Percentiles rank a stretch among this genome's conserved stretches.
These are phyloP conservation scores for Skeletonema potamos DNA, from an alignment of 108 stramenopile species.

Conservation along the genomic window DNA sequence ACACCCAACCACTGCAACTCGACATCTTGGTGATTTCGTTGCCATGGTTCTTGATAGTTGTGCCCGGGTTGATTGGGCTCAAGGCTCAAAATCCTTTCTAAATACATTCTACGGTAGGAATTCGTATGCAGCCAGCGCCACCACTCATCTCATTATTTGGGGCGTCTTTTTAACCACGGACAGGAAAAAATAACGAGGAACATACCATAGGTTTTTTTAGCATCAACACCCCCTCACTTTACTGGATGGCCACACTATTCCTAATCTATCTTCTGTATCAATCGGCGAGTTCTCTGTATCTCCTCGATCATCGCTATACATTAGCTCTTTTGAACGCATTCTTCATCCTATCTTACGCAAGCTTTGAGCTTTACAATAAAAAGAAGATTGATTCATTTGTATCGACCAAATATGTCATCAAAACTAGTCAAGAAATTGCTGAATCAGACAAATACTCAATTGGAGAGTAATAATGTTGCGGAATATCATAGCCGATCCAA, in stretches of 20 bases:
- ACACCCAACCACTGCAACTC: slow-evolving; percentile 64
- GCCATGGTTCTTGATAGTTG: too few relatives aligned
- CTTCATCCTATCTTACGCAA: background rate
- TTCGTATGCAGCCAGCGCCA: background rate
- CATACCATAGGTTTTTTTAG: too few relatives aligned
- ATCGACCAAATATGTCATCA: background rate
- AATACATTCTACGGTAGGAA: background rate
- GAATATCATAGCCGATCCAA: background rate
- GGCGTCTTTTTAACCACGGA: too few relatives aligned
- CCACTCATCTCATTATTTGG: too few relatives aligned
- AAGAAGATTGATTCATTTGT: background rate
- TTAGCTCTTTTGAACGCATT: background rate
- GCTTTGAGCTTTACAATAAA: background rate
- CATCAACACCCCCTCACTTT: too few relatives aligned
- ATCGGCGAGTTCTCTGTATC: background rate
- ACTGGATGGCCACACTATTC: background rate
- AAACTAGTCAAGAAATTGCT: slow-evolving; percentile 1
- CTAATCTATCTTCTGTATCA: background rate
- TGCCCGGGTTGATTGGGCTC: too few relatives aligned
- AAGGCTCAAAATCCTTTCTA: too few relatives aligned
- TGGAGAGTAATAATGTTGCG: background rate
- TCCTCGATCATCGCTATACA: background rate
- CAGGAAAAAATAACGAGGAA: too few relatives aligned
- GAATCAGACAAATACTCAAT: background rate
- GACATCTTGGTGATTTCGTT: background rate